Evolutionary conservation across 1,284 basidiomycete genomes (phyloP).

Genomic region (Phaffia rhodozyma): DNA sequence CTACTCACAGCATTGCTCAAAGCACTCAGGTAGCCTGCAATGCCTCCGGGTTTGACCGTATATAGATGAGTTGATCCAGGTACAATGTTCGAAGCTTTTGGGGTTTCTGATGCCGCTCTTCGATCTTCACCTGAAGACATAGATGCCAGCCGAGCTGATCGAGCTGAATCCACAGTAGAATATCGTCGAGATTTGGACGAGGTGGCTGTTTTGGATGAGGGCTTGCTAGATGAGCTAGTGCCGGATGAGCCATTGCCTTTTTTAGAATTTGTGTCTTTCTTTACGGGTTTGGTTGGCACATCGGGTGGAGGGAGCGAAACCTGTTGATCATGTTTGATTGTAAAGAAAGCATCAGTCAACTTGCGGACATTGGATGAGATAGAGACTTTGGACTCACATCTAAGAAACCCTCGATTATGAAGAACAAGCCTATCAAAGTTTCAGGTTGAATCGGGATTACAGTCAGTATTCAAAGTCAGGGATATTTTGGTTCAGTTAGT

Average conservation of each 20-base stretch:
- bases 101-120: background rate
- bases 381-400: slow-evolving; percentile 47
- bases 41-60: slow-evolving; percentile 92
- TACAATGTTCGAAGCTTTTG: slow-evolving; percentile 1
- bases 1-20: slow-evolving; percentile 55
- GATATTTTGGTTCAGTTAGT: background rate
- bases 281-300: no score
- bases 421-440: slow-evolving; percentile 62
- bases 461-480: background rate
- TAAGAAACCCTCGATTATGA: slow-evolving; percentile 93
- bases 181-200: background rate
- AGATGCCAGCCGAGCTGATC: slow-evolving; percentile 1
- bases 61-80: slow-evolving; percentile 57
- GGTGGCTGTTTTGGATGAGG: background rate
- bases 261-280: no score
- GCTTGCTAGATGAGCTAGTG: background rate
- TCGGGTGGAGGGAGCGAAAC: background rate
- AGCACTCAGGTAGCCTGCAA: slow-evolving; percentile 94
- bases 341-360: background rate
- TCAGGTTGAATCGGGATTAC: background rate
- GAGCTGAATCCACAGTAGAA: background rate
- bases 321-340: background rate
- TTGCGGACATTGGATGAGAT: background rate
- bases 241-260: background rate
- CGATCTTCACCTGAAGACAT: background rate